These are phyloP conservation scores for Wickerhamomyces tratensis DNA, from an alignment of 805 yeast species.

Conservation along the genomic window DNA sequence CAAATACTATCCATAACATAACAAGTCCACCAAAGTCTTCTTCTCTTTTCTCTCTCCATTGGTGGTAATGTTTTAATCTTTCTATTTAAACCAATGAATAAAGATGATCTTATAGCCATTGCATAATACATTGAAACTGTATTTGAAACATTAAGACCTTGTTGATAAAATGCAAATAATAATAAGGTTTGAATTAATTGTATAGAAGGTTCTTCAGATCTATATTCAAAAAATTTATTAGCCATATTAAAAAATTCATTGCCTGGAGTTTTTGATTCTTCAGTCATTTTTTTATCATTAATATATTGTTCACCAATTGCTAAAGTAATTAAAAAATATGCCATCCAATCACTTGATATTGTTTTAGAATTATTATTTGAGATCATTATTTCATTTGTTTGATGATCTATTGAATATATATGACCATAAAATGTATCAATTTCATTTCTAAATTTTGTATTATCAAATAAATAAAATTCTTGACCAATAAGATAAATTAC, in stretches of 20 bases:
- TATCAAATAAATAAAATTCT: slow-evolving; percentile 15
- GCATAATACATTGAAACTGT: slow-evolving; percentile 25
- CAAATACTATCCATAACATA: slow-evolving; percentile 26
- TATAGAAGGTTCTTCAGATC: slow-evolving; percentile 24
- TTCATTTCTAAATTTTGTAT: slow-evolving; percentile 4
- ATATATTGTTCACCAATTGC: slow-evolving; percentile 20
- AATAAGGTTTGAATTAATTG: slow-evolving; percentile 23
- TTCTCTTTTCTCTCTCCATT: slow-evolving; percentile 21
- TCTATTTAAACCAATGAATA: slow-evolving; percentile 23
- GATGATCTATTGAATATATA: no score
- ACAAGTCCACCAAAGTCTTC: slow-evolving; percentile 31
- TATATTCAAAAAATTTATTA: slow-evolving; percentile 18
- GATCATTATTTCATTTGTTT: slow-evolving; percentile 5
- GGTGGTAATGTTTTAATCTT: slow-evolving; percentile 10
- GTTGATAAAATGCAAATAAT: slow-evolving; percentile 25
- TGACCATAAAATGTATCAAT: neutral
- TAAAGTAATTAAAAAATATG: slow-evolving; percentile 13
- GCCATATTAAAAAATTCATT: slow-evolving; percentile 20
- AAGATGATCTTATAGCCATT: slow-evolving; percentile 22
- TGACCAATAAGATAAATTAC: slow-evolving; percentile 14
- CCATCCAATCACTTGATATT: slow-evolving; percentile 6
- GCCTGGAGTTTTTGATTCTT: slow-evolving; percentile 13
- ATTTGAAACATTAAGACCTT: slow-evolving; percentile 26
- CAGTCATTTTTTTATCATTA: slow-evolving; percentile 4
- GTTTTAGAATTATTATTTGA: slow-evolving; percentile 3